Conservation (phyloP, 2,329 filamentous ascomycete genomes). For the Salinomyces thailandicus region DNA sequence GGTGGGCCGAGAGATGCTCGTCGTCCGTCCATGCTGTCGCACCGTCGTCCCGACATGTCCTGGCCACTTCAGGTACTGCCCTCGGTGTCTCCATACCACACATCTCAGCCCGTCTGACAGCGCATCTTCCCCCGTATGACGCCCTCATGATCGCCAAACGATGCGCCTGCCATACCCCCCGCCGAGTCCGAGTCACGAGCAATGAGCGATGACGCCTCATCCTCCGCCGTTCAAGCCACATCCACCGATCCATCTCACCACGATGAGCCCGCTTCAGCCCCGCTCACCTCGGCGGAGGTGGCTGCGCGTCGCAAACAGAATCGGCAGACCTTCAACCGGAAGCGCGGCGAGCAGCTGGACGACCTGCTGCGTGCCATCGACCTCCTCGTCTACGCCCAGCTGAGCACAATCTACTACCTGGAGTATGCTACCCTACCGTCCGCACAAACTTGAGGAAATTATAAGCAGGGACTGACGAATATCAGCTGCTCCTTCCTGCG, state of each 20-base stretch:
- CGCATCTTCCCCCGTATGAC: too few relatives aligned
- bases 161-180: constrained; percentile 8
- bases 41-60: too few relatives aligned
- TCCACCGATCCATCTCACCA: not conserved
- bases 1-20: too few relatives aligned
- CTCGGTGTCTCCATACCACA: too few relatives aligned
- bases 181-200: constrained; percentile 16
- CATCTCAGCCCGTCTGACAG: too few relatives aligned
- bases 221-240: constrained; percentile 14
- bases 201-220: constrained; percentile 30
- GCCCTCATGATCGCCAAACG: constrained; percentile 12
- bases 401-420: constrained; percentile 52
- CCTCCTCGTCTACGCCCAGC: constrained; percentile 49
- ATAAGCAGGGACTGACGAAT: constrained; percentile 9
- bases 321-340: constrained; percentile 27
- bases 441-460: constrained; percentile 13
- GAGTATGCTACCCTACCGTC: constrained; percentile 48
- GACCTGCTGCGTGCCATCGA: constrained; percentile 48
- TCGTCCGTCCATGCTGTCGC: too few relatives aligned
- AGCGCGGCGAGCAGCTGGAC: constrained; percentile 41
- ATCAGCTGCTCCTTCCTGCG: constrained; percentile 46
- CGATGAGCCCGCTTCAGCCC: not conserved
- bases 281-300: constrained; percentile 10
- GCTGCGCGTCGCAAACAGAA: constrained; percentile 22
- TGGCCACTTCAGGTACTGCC: too few relatives aligned